Evolutionary conservation across 768 basidiomycete species (phyloP).

Genomic region (Galerina marginata): DNA sequence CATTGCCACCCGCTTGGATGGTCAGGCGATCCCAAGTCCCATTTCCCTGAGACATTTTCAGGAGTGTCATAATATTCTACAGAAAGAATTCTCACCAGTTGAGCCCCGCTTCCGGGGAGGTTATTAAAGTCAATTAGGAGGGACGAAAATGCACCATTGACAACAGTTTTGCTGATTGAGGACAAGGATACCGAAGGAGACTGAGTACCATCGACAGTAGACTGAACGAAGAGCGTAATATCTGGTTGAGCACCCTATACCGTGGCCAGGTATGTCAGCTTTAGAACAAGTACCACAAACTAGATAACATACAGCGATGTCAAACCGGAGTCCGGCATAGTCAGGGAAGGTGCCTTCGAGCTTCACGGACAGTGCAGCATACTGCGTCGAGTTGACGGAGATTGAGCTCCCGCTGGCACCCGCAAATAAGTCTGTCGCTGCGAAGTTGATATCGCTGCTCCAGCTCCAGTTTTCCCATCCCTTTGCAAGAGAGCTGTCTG

Average conservation of each 20-base stretch:
- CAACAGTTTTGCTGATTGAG: conserved; percentile 44
- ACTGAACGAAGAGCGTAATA: conserved; percentile 44
- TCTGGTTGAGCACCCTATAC: conserved; percentile 50
- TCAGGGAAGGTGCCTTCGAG: conserved; percentile 43
- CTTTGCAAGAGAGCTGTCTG: conserved; percentile 43
- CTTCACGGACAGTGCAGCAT: conserved; percentile 53
- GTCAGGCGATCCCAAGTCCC: conserved; percentile 56
- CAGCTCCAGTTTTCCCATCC: conserved; percentile 62
- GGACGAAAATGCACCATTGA: conserved; percentile 44
- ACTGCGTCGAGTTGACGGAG: conserved; percentile 47
- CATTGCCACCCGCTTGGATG: conserved; percentile 52
- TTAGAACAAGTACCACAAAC: neutral
- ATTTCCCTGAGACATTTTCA: conserved; percentile 30
- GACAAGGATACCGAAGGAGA: conserved; percentile 49
- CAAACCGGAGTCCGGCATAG: conserved; percentile 55
- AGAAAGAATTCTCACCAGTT: conserved; percentile 34
- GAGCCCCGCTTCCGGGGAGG: conserved; percentile 46
- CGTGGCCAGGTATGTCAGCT: conserved; percentile 4
- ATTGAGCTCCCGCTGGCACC: conserved; percentile 50
- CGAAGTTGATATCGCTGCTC: conserved; percentile 47
- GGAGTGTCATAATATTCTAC: neutral
- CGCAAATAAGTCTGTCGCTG: conserved; percentile 47
- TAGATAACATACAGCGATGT: conserved; percentile 46
- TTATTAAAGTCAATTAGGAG: conserved; percentile 52
- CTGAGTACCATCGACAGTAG: conserved; percentile 40